Conservation (phyloP, 495 filamentous ascomycete genomes). For the Podospora australis region DNA sequence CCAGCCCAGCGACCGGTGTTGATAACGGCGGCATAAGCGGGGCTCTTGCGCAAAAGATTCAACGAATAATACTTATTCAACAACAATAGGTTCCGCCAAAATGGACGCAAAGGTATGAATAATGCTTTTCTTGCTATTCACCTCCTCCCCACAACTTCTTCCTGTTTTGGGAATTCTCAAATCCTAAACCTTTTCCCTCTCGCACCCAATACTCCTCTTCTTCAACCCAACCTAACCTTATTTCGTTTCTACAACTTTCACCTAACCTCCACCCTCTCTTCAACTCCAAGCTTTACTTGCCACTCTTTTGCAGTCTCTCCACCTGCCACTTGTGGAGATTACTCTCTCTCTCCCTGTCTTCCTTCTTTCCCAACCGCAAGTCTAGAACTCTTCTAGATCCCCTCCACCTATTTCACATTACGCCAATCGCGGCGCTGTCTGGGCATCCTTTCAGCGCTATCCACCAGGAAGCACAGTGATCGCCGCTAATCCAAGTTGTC, state of each 20-base stretch:
- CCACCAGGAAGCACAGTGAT: too few relatives aligned
- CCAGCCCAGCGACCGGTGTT: too few relatives aligned
- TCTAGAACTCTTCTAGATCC: too few relatives aligned
- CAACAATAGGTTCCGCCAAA: conserved; percentile 1
- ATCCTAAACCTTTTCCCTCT: neutral
- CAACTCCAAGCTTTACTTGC: neutral
- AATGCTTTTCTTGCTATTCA: conserved; percentile 4
- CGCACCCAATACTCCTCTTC: neutral
- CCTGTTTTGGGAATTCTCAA: neutral
- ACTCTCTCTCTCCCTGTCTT: neutral
- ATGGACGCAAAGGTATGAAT: conserved; percentile 36
- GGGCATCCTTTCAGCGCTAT: neutral
- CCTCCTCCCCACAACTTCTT: conserved; percentile 6
- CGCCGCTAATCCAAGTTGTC: neutral
- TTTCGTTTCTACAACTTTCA: too few relatives aligned
- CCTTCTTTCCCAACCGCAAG: neutral
- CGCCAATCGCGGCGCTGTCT: neutral
- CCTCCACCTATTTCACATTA: neutral
- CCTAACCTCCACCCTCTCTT: neutral
- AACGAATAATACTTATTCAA: conserved; percentile 9
- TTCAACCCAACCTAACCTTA: conserved; percentile 1
- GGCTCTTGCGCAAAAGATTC: conserved; percentile 16
- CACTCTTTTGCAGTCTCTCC: conserved; percentile 7
- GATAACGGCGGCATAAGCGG: too few relatives aligned
- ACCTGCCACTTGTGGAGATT: neutral